These are phyloP conservation scores for Tubosaeta brunneosetosa DNA, from an alignment of 768 basidiomycete species.

Conservation along the genomic window DNA sequence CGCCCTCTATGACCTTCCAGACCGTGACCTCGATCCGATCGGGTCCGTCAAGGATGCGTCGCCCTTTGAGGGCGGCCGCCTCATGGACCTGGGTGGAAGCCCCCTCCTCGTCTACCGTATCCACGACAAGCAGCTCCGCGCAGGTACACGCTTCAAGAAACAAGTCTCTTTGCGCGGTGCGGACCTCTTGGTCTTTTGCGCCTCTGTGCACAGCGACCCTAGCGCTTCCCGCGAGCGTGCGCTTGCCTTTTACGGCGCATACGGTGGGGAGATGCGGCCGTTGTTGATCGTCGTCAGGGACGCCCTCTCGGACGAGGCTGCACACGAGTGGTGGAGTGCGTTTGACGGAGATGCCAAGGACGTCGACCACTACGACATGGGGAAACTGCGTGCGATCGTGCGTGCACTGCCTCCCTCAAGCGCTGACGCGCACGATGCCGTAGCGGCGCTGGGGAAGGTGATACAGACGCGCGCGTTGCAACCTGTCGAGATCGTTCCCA, in stretches of 20 bases:
- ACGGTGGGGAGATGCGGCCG: constrained; percentile 25
- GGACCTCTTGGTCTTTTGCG: constrained; percentile 25
- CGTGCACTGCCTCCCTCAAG: constrained; percentile 17
- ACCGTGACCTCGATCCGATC: neutral
- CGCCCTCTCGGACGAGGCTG: constrained; percentile 15
- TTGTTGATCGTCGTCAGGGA: constrained; percentile 22
- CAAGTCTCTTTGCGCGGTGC: constrained; percentile 17
- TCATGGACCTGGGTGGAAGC: constrained; percentile 18
- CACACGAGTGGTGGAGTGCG: constrained; percentile 20
- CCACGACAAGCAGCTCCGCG: constrained; percentile 16
- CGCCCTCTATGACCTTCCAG: constrained; percentile 22
- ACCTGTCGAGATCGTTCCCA: constrained; percentile 16
- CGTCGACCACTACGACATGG: neutral
- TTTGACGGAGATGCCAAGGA: constrained; percentile 7
- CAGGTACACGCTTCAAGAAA: constrained; percentile 25
- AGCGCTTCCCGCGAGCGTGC: constrained; percentile 10
- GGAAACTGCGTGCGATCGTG: constrained; percentile 19
- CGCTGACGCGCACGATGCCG: neutral
- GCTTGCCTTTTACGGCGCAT: constrained; percentile 16
- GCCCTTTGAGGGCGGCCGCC: constrained; percentile 19
- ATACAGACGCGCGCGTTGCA: constrained; percentile 23
- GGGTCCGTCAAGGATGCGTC: constrained; percentile 8
- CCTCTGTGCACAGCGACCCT: constrained; percentile 5
- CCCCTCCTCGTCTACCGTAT: constrained; percentile 18
- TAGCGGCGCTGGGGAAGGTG: constrained; percentile 9